These are phyloP conservation scores for Wickerhamomyces sydowiorum DNA, from an alignment of 805 yeast species.

Conservation along the genomic window DNA sequence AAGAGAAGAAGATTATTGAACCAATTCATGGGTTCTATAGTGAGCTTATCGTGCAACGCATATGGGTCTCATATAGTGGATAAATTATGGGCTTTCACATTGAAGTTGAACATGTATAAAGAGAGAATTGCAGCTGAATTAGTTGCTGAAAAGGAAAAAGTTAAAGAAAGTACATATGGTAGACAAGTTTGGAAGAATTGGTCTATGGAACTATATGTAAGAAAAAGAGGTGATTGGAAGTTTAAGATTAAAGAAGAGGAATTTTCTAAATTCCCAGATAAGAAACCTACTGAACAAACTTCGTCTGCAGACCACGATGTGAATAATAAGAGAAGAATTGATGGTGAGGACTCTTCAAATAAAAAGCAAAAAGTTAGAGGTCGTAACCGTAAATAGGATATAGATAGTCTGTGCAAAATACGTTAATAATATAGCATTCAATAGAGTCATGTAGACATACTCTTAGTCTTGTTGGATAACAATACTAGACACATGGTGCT, in stretches of 20 bases:
- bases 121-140: conserved; percentile 78
- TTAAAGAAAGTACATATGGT: conserved; percentile 86
- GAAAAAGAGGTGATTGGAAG: conserved; percentile 85
- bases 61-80: conserved; percentile 92
- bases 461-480: too few relatives aligned
- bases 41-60: conserved; percentile 68
- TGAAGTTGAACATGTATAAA: conserved; percentile 73
- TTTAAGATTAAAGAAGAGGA: conserved; percentile 49
- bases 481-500: too few relatives aligned
- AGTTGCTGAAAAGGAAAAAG: conserved; percentile 49
- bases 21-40: conserved; percentile 49
- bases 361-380: conserved; percentile 24
- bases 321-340: conserved; percentile 10
- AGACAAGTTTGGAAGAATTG: conserved; percentile 93
- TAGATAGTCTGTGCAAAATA: too few relatives aligned
- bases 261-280: conserved; percentile 31
- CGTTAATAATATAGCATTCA: too few relatives aligned
- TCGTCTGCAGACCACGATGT: neutral
- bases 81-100: conserved; percentile 73
- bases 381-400: conserved; percentile 20
- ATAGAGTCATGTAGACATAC: too few relatives aligned
- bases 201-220: conserved; percentile 72
- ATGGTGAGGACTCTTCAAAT: neutral
- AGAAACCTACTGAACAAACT: conserved; percentile 16
- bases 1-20: conserved; percentile 68